phyloP scores from a whole-genome alignment of 148 eudicot species.

The Dianthus caryophyllus region DNA sequence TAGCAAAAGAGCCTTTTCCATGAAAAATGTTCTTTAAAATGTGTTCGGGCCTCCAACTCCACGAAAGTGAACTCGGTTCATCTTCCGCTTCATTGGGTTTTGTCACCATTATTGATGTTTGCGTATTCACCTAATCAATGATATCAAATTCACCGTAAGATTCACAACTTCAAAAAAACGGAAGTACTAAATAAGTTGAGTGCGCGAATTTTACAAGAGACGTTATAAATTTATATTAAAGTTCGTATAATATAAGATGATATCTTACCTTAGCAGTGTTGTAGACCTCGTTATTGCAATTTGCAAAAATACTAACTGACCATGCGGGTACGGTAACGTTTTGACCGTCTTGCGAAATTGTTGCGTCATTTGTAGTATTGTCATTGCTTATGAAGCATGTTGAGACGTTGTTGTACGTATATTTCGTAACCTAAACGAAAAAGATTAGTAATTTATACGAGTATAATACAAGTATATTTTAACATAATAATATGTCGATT shows the following conservation, averaged over 20 bases:
- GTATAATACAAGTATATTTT: no score
- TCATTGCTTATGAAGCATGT: constrained; percentile 37
- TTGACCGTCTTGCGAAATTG: constrained; percentile 25
- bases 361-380: constrained; percentile 33
- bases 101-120: constrained; percentile 28
- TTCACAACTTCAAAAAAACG: no score
- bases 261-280: constrained; percentile 75
- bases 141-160: neutral
- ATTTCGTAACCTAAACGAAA: constrained; percentile 30
- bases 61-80: constrained; percentile 17
- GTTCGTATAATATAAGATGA: no score
- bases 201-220: no score
- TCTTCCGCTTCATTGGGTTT: constrained; percentile 39
- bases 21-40: constrained; percentile 17
- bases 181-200: no score
- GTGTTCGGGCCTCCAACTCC: constrained; percentile 37
- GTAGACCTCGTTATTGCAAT: constrained; percentile 42
- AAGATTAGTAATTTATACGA: neutral
- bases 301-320: constrained; percentile 56
- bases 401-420: constrained; percentile 17
- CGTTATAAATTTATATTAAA: no score
- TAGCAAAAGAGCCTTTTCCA: constrained; percentile 25
- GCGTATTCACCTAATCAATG: constrained; percentile 33
- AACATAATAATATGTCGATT: no score
- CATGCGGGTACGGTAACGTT: constrained; percentile 47